Evolutionary conservation across 2,329 filamentous ascomycete genomes (phyloP).

Genomic region (Thelonectria olida): DNA sequence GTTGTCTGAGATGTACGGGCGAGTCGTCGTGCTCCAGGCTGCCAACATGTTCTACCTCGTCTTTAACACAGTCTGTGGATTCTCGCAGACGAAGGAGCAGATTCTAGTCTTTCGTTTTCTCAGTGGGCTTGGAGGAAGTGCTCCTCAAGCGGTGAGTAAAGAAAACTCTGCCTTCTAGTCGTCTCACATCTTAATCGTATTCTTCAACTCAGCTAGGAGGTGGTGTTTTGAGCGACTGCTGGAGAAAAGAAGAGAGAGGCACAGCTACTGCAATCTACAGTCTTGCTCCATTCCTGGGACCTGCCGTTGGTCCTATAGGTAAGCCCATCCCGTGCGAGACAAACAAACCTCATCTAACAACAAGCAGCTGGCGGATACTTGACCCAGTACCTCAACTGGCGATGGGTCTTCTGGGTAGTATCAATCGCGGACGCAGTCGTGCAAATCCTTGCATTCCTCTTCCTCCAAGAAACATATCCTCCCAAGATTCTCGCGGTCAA

Average conservation of each 20-base stretch:
- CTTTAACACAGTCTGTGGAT: slow-evolving; percentile 63
- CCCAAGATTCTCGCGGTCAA: slow-evolving; percentile 43
- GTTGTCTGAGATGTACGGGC: slow-evolving; percentile 42
- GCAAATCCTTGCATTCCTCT: slow-evolving; percentile 47
- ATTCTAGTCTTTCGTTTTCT: slow-evolving; percentile 61
- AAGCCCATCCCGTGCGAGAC: background rate
- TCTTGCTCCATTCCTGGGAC: slow-evolving; percentile 54
- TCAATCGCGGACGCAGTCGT: slow-evolving; percentile 48
- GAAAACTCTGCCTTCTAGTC: no score
- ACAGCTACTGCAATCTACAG: slow-evolving; percentile 45
- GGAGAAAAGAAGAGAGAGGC: slow-evolving; percentile 52
- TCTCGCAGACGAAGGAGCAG: slow-evolving; percentile 54
- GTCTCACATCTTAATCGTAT: no score
- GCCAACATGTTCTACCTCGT: slow-evolving; percentile 61
- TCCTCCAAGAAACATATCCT: slow-evolving; percentile 52
- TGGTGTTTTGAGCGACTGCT: slow-evolving; percentile 59
- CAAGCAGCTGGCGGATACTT: slow-evolving; percentile 50
- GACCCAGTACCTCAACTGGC: slow-evolving; percentile 50
- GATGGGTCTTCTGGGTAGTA: slow-evolving; percentile 56
- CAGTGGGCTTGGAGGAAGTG: slow-evolving; percentile 56
- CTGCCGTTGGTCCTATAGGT: slow-evolving; percentile 53
- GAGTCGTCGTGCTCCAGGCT: slow-evolving; percentile 54
- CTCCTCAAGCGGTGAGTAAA: slow-evolving; percentile 54
- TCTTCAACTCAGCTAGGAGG: slow-evolving; percentile 48
- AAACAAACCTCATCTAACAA: background rate